Conservation (phyloP, 148 eudicot genomes). For the Chenopodium berlandieri region DNA sequence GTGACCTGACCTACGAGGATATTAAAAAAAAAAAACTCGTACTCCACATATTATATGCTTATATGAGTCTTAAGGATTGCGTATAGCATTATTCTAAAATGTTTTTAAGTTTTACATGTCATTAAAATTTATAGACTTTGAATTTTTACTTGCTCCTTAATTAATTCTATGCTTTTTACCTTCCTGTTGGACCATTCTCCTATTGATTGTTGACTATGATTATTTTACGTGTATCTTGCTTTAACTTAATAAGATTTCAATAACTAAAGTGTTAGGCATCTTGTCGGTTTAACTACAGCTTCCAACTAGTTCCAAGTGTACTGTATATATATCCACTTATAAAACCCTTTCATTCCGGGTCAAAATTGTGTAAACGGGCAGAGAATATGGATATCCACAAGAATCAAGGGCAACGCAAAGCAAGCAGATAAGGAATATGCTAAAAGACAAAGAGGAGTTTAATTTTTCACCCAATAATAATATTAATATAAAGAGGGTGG, state of each 20-base stretch:
- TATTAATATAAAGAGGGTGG: constrained; percentile 8
- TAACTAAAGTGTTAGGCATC: not conserved
- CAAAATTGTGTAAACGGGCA: not conserved
- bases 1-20: too few species aligned
- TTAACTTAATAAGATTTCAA: not conserved
- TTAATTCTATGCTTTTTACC: not conserved
- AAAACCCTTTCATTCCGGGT: not conserved
- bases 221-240: not conserved
- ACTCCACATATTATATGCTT: too few species aligned
- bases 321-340: not conserved
- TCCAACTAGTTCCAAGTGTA: not conserved
- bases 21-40: too few species aligned
- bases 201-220: too few species aligned
- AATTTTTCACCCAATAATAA: not conserved
- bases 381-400: not conserved
- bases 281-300: not conserved
- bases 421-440: constrained; percentile 22
- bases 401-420: too few species aligned
- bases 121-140: too few species aligned
- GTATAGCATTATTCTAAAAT: too few species aligned
- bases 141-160: too few species aligned
- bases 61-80: too few species aligned
- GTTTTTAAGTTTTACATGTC: too few species aligned
- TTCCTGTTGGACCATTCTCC: not conserved
- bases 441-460: not conserved